phyloP scores from a whole-genome alignment of 225 moss, liverwort and hornwort species.

The Physcomitrium patens region DNA sequence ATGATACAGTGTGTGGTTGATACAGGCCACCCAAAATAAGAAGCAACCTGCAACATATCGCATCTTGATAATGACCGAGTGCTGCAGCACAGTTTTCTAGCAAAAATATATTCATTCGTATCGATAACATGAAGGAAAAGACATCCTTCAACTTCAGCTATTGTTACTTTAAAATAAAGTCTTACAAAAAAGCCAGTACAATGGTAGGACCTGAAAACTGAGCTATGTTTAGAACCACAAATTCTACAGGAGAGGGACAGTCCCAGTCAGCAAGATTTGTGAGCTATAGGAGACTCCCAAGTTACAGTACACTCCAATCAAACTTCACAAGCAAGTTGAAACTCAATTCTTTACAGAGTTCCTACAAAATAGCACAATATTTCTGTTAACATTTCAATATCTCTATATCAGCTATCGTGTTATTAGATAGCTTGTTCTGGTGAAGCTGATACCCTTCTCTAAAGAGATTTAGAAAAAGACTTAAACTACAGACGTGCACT shows the following conservation, averaged over 20 bases:
- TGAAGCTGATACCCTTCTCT: not conserved
- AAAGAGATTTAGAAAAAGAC: not conserved
- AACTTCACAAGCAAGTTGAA: not conserved
- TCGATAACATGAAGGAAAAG: not conserved
- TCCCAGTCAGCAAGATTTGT: not conserved
- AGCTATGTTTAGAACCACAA: not conserved
- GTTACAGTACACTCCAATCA: not conserved
- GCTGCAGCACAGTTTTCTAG: not conserved
- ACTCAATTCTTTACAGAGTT: not conserved
- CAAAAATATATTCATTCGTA: not conserved
- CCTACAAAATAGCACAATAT: not conserved
- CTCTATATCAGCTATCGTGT: not conserved
- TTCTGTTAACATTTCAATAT: not conserved
- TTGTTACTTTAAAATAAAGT: not conserved
- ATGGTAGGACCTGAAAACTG: not conserved
- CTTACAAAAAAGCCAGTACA: not conserved
- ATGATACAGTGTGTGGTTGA: constrained; percentile 98
- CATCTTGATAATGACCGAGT: constrained; percentile 13
- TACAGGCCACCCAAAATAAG: constrained; percentile 95
- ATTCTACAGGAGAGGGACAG: constrained; percentile 11
- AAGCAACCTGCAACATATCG: constrained; percentile 74
- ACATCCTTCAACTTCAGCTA: not conserved
- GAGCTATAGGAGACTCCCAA: not conserved
- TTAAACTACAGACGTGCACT: not conserved
- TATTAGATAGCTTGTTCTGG: not conserved